Evolutionary conservation across 345 rosid species (phyloP), one percentile per base, ranked within the genome.

Genomic region (Eucalyptus paniculata): DNA sequence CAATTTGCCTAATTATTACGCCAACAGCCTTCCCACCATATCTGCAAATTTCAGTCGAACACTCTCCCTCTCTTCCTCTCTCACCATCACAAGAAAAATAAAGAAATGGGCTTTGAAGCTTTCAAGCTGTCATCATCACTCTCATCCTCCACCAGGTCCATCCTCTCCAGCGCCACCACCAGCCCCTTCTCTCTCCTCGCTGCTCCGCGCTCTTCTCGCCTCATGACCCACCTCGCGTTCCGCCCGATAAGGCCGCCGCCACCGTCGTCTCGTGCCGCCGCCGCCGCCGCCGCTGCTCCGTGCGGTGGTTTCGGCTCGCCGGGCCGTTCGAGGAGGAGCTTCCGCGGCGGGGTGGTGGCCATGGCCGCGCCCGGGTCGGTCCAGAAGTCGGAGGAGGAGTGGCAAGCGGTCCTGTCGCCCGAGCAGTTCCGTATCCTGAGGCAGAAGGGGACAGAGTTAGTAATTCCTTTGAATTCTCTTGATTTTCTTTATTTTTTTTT

Each of bases 21-120:
- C 60, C 26, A 54, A 24, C 12, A 23, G 34, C 24, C 17, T 69
- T 69, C 28, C 42, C 44, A 18, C 23, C 24, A 9, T 18, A 16
- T 17, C 44, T 34, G 7, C 19, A 67, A 67, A 34, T 18, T 34
- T 42, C 82, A 3, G 26, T 18, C 3, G 82, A 34, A 32, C 44
- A 3, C 44, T 10, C 45, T 16, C n/a, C n/a, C n/a, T n/a, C n/a
- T n/a, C n/a, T n/a, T n/a, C n/a, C 40, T 34, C 44, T 67, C 42
- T 34, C 42, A 1, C 53, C 34, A 12, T 50, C 87, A 14, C 50
- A 12, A 13, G 30, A 28, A 81, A n/a, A n/a, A 53, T 5, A 12
- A 28, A 21, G 17, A n/a, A 28, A 95, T 92, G 98, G 94, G 93
- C 90, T 87, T 90, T 40, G 90, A 89, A 89, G 44, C 94, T 53